Evolutionary conservation across 106 monocot genomes (phyloP), one percentile per base, ranked within the genome.

Genomic region (Gastrodia elata): DNA sequence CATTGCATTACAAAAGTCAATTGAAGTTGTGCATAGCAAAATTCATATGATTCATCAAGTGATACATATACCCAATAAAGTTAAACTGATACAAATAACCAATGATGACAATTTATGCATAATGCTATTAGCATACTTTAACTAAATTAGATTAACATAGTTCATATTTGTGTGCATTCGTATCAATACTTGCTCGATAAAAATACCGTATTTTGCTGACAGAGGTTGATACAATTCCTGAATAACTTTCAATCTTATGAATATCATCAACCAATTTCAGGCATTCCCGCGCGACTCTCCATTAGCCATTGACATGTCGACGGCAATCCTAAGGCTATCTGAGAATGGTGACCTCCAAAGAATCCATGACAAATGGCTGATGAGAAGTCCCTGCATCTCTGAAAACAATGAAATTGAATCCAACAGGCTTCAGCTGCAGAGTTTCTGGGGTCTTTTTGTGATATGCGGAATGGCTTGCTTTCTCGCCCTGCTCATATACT

Each of bases 281-380:
- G 91, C 82, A 48, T 94, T 94, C 38, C 91, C 72, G 1, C 71
- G 82, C 34, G 94, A 94, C 55, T 94, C 94, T 3, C 84, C 84
- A 8, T 75, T 94, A 44, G 86, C 89, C 0, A 74, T 85, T 2
- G 94, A 94, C 77, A 68, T 94, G 73, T 94, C 94, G 0, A 91
- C 86, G 2, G 91, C 87, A 25, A 94, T 94, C 49, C 81, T 91
- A 16, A 40, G 71, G 30, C 84, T 94, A 8, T 91, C 94, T n/a
- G 94, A 94, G 68, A 94, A 83, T 30, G 94, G 94, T 0, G 94
- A 94, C 49, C 86, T 91, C 27, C 90, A 90, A 52, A 83, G 80
- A 57, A 94, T 94, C 58, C 80, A 77, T 27, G 88, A 90, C 76
- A 90, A 94, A 39, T 94, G 94, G 94, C 61, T 94, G 32, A 78